Evolutionary conservation across 2,329 filamentous ascomycete genomes (phyloP).

Genomic region (Xylariales sp.): DNA sequence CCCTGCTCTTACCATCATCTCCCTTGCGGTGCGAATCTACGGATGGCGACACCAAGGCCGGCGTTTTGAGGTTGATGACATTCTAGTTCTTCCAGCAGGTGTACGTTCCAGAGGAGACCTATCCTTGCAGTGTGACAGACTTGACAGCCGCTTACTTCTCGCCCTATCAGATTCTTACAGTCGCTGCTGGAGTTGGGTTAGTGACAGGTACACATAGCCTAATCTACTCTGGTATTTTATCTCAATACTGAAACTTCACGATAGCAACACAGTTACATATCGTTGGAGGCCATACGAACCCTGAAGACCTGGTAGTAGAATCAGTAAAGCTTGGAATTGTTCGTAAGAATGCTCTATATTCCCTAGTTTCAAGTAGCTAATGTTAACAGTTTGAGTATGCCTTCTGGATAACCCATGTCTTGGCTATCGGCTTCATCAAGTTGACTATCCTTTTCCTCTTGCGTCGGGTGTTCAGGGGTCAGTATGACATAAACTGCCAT

Average conservation of each 20-base stretch:
- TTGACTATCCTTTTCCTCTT: conserved; percentile 3
- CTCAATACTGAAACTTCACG: too few species aligned
- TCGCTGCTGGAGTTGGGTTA: neutral
- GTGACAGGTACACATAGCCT: neutral
- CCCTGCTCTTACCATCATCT: neutral
- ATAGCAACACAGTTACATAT: conserved; percentile 8
- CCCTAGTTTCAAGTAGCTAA: too few species aligned
- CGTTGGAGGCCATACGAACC: conserved; percentile 4
- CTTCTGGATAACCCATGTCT: conserved; percentile 10
- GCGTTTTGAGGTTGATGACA: neutral
- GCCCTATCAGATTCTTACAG: neutral
- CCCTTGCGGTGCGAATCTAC: neutral
- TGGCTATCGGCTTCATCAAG: conserved; percentile 10
- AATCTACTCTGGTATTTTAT: neutral
- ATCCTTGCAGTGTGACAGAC: neutral
- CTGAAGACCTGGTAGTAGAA: too few species aligned
- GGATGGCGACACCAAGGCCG: neutral
- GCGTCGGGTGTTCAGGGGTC: conserved; percentile 6
- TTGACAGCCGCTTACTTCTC: conserved; percentile 1
- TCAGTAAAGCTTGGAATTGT: too few species aligned
- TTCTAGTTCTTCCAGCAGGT: conserved; percentile 1
- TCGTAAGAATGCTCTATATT: too few species aligned
- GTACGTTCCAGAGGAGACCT: neutral
- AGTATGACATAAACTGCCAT: too few species aligned
- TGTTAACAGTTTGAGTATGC: conserved; percentile 10